Evolutionary conservation across 169 alveolate genomes (phyloP).

Genomic region (Plasmodium yoelii): DNA sequence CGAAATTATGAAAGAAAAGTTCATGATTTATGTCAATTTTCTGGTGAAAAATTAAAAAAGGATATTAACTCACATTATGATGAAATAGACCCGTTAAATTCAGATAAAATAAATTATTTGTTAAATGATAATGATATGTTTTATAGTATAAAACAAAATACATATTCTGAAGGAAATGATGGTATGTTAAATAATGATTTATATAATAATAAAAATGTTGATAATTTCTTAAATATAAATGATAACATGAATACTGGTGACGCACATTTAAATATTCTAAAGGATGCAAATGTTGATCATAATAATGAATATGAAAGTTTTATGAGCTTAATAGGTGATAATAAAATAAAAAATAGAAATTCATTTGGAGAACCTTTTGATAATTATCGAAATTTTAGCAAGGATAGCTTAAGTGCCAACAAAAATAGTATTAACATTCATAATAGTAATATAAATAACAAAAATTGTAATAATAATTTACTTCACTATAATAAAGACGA

Average conservation of each 20-base stretch:
- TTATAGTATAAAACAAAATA: constrained; percentile 21
- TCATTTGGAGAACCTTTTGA: not conserved
- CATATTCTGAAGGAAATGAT: constrained; percentile 9
- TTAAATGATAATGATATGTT: constrained; percentile 31
- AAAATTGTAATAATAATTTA: constrained; percentile 12
- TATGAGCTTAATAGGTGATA: not conserved
- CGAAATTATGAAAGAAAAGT: constrained; percentile 36
- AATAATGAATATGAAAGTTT: constrained; percentile 33
- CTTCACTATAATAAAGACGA: constrained; percentile 26
- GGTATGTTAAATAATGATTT: constrained; percentile 4
- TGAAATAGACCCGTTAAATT: constrained; percentile 9
- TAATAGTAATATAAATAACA: not conserved
- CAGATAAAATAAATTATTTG: not conserved
- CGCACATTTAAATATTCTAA: constrained; percentile 6
- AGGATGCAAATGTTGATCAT: constrained; percentile 10
- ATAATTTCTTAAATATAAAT: constrained; percentile 1
- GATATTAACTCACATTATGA: not conserved
- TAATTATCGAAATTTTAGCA: not conserved
- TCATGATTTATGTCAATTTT: constrained; percentile 13
- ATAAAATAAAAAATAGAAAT: constrained; percentile 1
- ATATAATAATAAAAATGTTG: constrained; percentile 10
- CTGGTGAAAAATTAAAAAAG: constrained; percentile 9
- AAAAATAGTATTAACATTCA: not conserved
- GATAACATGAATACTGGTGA: constrained; percentile 9
- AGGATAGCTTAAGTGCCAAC: not conserved